These are phyloP conservation scores for Tetrapisispora arboricola DNA, from an alignment of 805 yeast species.

Conservation along the genomic window DNA sequence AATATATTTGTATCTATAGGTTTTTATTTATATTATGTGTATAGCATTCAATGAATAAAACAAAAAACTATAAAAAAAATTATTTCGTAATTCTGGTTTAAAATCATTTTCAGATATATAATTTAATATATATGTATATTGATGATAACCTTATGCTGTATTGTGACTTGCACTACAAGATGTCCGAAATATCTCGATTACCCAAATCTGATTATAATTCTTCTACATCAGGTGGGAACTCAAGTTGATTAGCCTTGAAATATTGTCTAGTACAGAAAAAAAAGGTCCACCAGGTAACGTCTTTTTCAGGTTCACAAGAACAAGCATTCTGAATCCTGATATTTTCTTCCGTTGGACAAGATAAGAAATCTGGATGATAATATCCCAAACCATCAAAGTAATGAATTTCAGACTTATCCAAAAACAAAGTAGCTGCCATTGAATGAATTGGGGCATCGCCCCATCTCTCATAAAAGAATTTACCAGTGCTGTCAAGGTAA, in stretches of 20 bases:
- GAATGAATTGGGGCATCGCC: slow-evolving; percentile 90
- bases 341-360: slow-evolving; percentile 48
- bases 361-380: slow-evolving; percentile 55
- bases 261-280: slow-evolving; percentile 58
- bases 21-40: background rate
- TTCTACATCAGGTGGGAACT: slow-evolving; percentile 9
- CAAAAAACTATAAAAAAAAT: background rate
- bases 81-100: no score
- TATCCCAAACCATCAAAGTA: slow-evolving; percentile 72
- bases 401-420: slow-evolving; percentile 48
- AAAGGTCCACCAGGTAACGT: slow-evolving; percentile 62
- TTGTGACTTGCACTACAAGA: no score
- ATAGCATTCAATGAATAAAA: background rate
- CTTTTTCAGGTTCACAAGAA: slow-evolving; percentile 45
- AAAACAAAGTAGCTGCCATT: slow-evolving; percentile 54
- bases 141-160: no score
- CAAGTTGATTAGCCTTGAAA: slow-evolving; percentile 29
- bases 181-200: no score
- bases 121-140: no score
- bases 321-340: slow-evolving; percentile 51
- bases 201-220: background rate
- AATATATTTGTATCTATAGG: background rate
- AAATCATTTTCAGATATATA: no score
- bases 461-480: slow-evolving; percentile 83
- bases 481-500: slow-evolving; percentile 55